Conservation (phyloP, 2,329 filamentous ascomycete genomes). For the Aspergillus sp. region DNA sequence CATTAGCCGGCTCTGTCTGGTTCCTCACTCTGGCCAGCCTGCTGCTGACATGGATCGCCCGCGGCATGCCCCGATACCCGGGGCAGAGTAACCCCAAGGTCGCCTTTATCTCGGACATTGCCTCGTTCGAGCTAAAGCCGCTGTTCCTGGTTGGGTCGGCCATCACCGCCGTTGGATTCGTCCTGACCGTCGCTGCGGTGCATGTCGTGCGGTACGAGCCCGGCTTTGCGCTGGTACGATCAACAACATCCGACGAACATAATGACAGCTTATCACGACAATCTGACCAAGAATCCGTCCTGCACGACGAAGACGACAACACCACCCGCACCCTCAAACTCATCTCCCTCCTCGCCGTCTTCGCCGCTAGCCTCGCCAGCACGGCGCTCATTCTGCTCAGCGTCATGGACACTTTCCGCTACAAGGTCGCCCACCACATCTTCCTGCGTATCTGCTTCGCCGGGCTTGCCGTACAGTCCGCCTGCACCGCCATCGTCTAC, state of each 20-base stretch:
- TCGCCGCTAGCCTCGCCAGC: constrained; percentile 15
- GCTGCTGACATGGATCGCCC: constrained; percentile 17
- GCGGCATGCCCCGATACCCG: constrained; percentile 18
- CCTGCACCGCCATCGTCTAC: constrained; percentile 20
- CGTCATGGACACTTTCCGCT: constrained; percentile 22
- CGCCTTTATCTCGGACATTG: constrained; percentile 23
- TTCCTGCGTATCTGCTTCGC: constrained; percentile 19
- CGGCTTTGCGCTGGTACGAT: constrained; percentile 14
- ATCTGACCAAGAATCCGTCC: background rate
- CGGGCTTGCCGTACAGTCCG: constrained; percentile 17
- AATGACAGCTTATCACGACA: background rate
- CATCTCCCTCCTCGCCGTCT: constrained; percentile 18
- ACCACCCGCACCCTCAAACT: constrained; percentile 15
- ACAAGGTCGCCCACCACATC: constrained; percentile 15
- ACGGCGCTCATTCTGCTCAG: constrained; percentile 15
- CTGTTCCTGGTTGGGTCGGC: constrained; percentile 20
- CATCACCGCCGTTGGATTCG: constrained; percentile 19
- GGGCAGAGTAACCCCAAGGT: constrained; percentile 18
- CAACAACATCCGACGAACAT: background rate
- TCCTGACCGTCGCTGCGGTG: constrained; percentile 17
- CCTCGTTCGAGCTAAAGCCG: constrained; percentile 20
- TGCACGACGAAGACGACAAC: constrained; percentile 11
- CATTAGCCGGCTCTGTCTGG: constrained; percentile 18
- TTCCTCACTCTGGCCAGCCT: constrained; percentile 18
- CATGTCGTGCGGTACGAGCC: constrained; percentile 23